phyloP scores from a whole-genome alignment of 176 grass and related monocot genomes.

The Themeda triandra region DNA sequence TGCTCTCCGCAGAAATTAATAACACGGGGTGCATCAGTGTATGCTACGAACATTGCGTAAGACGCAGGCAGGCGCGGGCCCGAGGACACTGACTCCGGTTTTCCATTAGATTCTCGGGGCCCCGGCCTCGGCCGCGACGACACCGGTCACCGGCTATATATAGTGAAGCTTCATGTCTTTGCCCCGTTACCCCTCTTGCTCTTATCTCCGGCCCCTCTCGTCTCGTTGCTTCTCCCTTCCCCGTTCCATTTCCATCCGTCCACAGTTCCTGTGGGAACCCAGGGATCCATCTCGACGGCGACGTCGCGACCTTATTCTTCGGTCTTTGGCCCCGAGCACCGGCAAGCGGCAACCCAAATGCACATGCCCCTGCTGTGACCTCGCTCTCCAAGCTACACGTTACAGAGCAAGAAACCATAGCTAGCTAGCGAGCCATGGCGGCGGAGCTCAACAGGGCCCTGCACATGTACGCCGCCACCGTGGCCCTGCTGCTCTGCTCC shows the following conservation, averaged over 20 bases:
- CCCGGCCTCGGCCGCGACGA: constrained; percentile 18
- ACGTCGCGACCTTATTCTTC: constrained; percentile 1
- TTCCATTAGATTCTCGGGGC: constrained; percentile 38
- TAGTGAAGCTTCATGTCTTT: background rate
- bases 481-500: constrained; percentile 43
- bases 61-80: background rate
- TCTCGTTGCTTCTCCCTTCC: background rate
- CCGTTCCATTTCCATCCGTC: constrained; percentile 20
- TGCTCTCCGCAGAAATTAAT: too few relatives aligned
- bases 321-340: background rate
- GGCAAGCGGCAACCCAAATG: background rate
- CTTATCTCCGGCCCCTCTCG: background rate
- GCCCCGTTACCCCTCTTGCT: background rate
- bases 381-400: background rate
- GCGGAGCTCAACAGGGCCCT: constrained; percentile 22
- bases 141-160: background rate
- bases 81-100: constrained; percentile 8
- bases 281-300: constrained; percentile 31
- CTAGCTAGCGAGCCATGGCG: constrained; percentile 22
- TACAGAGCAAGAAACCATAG: background rate
- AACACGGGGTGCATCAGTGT: background rate
- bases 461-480: constrained; percentile 20
- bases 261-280: constrained; percentile 48
- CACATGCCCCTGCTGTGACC: constrained; percentile 10
- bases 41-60: too few relatives aligned